Evolutionary conservation across 176 grass and related monocot genomes (phyloP), one percentile per base, ranked within the genome.

Genomic region (Lolium multiflorum): DNA sequence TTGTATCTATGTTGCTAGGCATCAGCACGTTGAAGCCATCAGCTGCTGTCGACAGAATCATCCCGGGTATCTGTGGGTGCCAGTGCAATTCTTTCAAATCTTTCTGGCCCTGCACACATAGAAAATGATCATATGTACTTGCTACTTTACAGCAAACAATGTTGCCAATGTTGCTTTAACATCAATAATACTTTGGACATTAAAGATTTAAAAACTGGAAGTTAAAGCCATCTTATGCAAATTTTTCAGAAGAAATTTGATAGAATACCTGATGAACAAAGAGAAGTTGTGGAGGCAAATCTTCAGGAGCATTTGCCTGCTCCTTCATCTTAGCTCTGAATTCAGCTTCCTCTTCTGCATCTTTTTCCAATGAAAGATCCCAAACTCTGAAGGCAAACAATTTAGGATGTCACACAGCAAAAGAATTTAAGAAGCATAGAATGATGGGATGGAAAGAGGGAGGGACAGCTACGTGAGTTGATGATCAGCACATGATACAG

Each of bases 41-140:
- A 3, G 84, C 80, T 51, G 96, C 89, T 3, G 96, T 98, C 24
- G 91, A 98, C 69, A 94, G 24, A 59, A 98, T 89, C 93, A 95
- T 94, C 41, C 89, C 84, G 52, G 96, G 96, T 82, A 98, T 95
- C 79, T 95, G 93, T 22, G 89, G 54, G 63, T 98, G 91, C 90
- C 93, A 98, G 51, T 98, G 96, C 90, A 98, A n/a, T 86, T 98
- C 93, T 83, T 98, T 98, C 84, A 94, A 86, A 82, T 95, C 91
- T 87, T 92, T 98, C 76, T 98, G 96, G 75, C 96, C 96, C 93
- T 95, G 81, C 26, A 63, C 10, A 92, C 41, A 44, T 12, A 39
- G 81, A 87, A 51, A 79, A 88, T 70, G 12, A 79, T 81, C 81
- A 88, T 51, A 35, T 17, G 18, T 38, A 43, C 67, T 55, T 65